Conservation (phyloP, 2,329 filamentous ascomycete genomes). For the Bipolaris victoriae region DNA sequence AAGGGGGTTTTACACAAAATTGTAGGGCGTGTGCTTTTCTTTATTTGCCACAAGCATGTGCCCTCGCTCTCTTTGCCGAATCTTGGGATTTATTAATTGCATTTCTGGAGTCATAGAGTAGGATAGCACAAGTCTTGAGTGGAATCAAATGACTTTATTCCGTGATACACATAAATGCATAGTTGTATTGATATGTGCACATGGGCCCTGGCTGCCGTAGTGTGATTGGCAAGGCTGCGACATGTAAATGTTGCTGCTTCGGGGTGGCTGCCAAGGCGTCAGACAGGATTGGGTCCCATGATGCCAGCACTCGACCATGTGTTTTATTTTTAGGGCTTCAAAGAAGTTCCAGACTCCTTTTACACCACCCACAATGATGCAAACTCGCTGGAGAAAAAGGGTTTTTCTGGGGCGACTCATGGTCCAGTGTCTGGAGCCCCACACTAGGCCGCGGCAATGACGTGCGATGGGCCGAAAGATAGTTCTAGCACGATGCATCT, state of each 20-base stretch:
- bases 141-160: neutral
- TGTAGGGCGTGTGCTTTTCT: neutral
- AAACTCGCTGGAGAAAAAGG: neutral
- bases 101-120: constrained; percentile 25
- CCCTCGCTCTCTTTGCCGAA: neutral
- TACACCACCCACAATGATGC: constrained; percentile 3
- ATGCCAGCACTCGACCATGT: neutral
- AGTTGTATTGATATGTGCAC: neutral
- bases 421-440: constrained; percentile 2
- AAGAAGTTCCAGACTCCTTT: constrained; percentile 3
- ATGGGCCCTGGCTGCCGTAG: neutral
- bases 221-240: constrained; percentile 4
- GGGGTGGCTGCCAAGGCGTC: neutral
- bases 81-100: constrained; percentile 12
- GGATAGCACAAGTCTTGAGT: constrained; percentile 9
- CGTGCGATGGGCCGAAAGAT: constrained; percentile 14
- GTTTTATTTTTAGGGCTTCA: constrained; percentile 9
- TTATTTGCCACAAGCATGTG: neutral
- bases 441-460: constrained; percentile 12
- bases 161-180: neutral
- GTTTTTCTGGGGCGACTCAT: constrained; percentile 6
- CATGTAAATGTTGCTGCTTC: constrained; percentile 6
- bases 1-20: constrained; percentile 1
- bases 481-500: constrained; percentile 10
- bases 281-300: constrained; percentile 8